These are phyloP conservation scores for Pestalotiopsis sp. DNA, from an alignment of 2,329 filamentous ascomycete genomes.

Conservation along the genomic window DNA sequence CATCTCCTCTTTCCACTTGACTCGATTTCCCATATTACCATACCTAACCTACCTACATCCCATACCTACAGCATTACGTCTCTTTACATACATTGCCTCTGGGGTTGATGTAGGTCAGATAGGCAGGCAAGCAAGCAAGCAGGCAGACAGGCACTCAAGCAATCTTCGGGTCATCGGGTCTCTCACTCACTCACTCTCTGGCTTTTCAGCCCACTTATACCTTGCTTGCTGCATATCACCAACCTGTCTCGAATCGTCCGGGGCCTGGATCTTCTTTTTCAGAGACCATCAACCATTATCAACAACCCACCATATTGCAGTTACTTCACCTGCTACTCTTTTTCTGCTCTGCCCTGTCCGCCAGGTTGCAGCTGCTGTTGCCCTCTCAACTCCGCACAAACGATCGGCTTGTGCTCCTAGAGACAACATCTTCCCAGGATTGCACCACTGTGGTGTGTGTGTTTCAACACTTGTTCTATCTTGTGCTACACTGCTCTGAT, in stretches of 20 bases:
- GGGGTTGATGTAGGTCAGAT: background rate
- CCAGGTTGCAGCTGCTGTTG: conserved; percentile 19
- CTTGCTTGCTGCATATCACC: conserved; percentile 20
- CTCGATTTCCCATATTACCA: conserved; percentile 3
- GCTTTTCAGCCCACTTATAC: conserved; percentile 17
- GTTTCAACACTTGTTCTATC: conserved; percentile 17
- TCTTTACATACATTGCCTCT: background rate
- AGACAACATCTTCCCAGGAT: conserved; percentile 7
- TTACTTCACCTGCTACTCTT: conserved; percentile 12
- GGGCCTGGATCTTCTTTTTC: background rate
- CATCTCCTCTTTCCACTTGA: background rate
- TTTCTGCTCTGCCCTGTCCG: conserved; percentile 12
- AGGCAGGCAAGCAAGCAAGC: background rate
- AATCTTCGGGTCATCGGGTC: background rate
- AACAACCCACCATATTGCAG: conserved; percentile 25
- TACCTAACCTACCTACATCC: conserved; percentile 1
- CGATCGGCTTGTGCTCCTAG: conserved; percentile 18
- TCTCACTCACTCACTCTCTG: background rate
- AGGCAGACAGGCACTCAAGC: background rate
- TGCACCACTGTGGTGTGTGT: conserved; percentile 14
- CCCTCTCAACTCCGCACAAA: conserved; percentile 14
- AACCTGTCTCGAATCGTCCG: conserved; percentile 16
- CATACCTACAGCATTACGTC: background rate
- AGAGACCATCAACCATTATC: conserved; percentile 12
- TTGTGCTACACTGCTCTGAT: conserved; percentile 12